Evolutionary conservation across 2,329 filamentous ascomycete species (phyloP).

Genomic region (Nothophoma quercina): DNA sequence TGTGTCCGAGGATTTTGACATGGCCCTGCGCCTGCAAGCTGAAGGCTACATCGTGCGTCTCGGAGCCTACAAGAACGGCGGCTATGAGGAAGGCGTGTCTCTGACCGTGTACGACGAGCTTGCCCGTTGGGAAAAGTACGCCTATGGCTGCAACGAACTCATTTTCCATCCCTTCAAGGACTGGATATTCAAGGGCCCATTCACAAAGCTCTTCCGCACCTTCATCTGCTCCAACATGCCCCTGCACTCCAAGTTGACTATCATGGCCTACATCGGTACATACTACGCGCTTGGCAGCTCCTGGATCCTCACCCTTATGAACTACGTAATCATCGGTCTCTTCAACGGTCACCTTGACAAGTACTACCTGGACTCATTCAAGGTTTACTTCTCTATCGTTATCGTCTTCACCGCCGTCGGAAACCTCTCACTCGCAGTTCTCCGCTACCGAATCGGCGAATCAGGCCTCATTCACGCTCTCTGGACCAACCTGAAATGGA

Average conservation of each 20-base stretch:
- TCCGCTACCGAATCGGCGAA: conserved; percentile 69
- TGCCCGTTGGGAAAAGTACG: conserved; percentile 74
- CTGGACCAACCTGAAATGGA: conserved; percentile 68
- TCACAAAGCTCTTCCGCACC: conserved; percentile 69
- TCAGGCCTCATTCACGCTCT: conserved; percentile 59
- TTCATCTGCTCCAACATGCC: conserved; percentile 69
- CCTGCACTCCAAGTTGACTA: conserved; percentile 72
- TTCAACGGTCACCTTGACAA: conserved; percentile 78
- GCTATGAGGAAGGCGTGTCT: conserved; percentile 77
- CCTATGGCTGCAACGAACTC: conserved; percentile 75
- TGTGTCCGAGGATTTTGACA: conserved; percentile 81
- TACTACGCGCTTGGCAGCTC: conserved; percentile 75
- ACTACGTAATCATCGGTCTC: conserved; percentile 77
- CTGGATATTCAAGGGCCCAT: conserved; percentile 69
- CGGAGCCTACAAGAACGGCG: conserved; percentile 71
- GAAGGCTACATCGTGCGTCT: conserved; percentile 73
- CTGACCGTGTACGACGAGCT: conserved; percentile 77
- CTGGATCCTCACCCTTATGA: conserved; percentile 70
- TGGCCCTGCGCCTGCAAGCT: conserved; percentile 74
- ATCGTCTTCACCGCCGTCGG: conserved; percentile 70
- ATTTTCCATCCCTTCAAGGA: conserved; percentile 71
- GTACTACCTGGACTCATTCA: conserved; percentile 79
- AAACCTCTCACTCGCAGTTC: conserved; percentile 66
- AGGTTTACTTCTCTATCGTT: conserved; percentile 69
- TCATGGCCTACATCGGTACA: conserved; percentile 74